Conservation (phyloP, 2,329 filamentous ascomycete genomes). For the Ascochyta lentis region DNA sequence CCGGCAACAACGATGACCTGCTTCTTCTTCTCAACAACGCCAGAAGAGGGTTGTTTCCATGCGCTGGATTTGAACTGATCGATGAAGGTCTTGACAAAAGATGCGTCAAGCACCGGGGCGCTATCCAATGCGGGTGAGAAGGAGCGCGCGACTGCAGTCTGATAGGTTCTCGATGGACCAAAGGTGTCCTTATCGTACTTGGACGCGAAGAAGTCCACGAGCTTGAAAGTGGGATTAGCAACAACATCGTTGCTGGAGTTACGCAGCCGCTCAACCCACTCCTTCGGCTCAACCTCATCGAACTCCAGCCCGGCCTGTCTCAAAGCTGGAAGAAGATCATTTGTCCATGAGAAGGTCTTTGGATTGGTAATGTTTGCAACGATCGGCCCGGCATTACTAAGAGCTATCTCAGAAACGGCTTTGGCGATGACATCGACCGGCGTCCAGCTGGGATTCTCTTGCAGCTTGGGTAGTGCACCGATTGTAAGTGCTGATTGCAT, state of each 20-base stretch:
- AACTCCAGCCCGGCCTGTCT: slow-evolving; percentile 49
- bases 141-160: slow-evolving; percentile 20
- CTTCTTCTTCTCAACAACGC: slow-evolving; percentile 3
- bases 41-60: slow-evolving; percentile 14
- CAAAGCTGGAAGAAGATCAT: slow-evolving; percentile 61
- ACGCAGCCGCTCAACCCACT: slow-evolving; percentile 44
- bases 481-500: slow-evolving; percentile 56
- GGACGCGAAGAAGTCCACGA: slow-evolving; percentile 60
- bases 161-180: slow-evolving; percentile 22
- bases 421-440: slow-evolving; percentile 39
- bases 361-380: slow-evolving; percentile 64
- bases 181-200: slow-evolving; percentile 56
- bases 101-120: slow-evolving; percentile 22
- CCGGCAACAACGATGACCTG: slow-evolving; percentile 49
- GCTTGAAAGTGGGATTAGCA: slow-evolving; percentile 60
- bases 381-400: slow-evolving; percentile 29
- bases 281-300: slow-evolving; percentile 31
- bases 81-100: slow-evolving; percentile 29
- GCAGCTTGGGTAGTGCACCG: slow-evolving; percentile 55
- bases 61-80: slow-evolving; percentile 29
- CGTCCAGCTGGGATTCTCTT: slow-evolving; percentile 46
- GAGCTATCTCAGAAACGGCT: slow-evolving; percentile 32
- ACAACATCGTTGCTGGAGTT: slow-evolving; percentile 57
- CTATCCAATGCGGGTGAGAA: slow-evolving; percentile 25
- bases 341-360: slow-evolving; percentile 58